Evolutionary conservation across 2,329 filamentous ascomycete species (phyloP), one percentile per base, ranked within the genome.

Genomic region (Trichoderma oligosporum): DNA sequence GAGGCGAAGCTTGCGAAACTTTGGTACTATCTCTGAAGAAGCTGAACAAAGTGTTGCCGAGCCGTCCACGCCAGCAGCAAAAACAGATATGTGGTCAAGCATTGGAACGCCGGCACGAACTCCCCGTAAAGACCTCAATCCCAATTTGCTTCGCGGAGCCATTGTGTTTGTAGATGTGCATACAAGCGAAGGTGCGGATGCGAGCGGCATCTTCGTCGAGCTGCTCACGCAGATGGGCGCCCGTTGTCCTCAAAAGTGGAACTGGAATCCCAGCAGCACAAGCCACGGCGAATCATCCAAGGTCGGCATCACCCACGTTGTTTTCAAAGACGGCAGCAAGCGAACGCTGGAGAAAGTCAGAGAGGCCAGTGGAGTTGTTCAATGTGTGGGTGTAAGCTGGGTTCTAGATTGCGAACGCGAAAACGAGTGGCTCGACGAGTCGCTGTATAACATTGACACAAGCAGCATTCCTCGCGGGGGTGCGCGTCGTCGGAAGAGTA

Each of bases 361-460:
- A 57, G 82, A 87, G 64, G 85, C 83, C 36, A 80, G 82, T 12
- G 89, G 89, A 5, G 78, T 89, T 27, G 88, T 96, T 35, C 85
- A 89, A 64, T 95, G 91, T 72, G 90, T 96, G 56, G 91, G 91
- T 48, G 88, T 95, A 45, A 86, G 85, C 62, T 96, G 91, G 90
- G 88, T 94, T 55, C 80, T 96, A 61, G 90, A 96, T 64, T 93
- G 89, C 65, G 88, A 93, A 70, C 79, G 86, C 12, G 83, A 89
- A 66, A 88, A 88, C 61, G 76, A 83, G 68, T 92, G 89, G 89
- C 76, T 92, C 2, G 86, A 91, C 27, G 89, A 94, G 68, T 73
- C 76, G 0, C 76, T 82, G 0, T 93, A 91, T 69, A 77, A 80
- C 44, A 82, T 92, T 42, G 86, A 91, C 70, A 84, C 84, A 27